These are phyloP conservation scores for Yamadazyma sp. DNA, from an alignment of 1,139 yeast species.

Conservation along the genomic window DNA sequence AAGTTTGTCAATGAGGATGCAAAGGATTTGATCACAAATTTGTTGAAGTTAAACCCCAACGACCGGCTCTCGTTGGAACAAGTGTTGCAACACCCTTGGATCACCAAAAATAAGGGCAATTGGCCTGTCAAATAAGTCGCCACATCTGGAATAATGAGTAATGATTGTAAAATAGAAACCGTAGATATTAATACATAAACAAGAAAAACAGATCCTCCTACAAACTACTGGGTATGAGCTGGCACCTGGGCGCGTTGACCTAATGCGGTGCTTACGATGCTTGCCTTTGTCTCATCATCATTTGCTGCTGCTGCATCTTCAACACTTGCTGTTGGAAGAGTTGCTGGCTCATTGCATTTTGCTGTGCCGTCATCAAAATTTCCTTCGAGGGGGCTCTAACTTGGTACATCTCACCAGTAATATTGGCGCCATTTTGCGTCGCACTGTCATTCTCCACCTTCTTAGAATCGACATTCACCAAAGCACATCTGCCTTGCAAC, in stretches of 20 bases:
- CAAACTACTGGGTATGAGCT: neutral
- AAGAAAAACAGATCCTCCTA: neutral
- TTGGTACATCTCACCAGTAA: slow-evolving; percentile 52
- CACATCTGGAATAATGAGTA: slow-evolving; percentile 3
- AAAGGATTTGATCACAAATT: slow-evolving; percentile 61
- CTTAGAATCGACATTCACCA: slow-evolving; percentile 59
- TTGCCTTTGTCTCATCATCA: slow-evolving; percentile 31
- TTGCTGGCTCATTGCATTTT: slow-evolving; percentile 46
- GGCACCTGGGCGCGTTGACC: neutral
- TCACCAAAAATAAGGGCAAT: slow-evolving; percentile 54
- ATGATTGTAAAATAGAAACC: slow-evolving; percentile 4
- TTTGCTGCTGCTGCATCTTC: slow-evolving; percentile 43
- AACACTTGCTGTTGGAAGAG: slow-evolving; percentile 51
- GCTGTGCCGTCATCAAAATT: slow-evolving; percentile 43
- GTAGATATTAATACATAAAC: slow-evolving; percentile 1
- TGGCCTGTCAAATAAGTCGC: slow-evolving; percentile 28
- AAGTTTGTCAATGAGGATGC: slow-evolving; percentile 70
- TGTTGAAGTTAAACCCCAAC: slow-evolving; percentile 67
- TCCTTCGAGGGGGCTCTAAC: slow-evolving; percentile 67
- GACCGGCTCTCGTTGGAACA: slow-evolving; percentile 61
- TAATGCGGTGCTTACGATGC: slow-evolving; percentile 26
- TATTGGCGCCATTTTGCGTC: slow-evolving; percentile 53
- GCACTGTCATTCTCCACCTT: slow-evolving; percentile 25
- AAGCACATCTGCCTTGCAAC: slow-evolving; percentile 73
- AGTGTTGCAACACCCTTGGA: slow-evolving; percentile 82